These are phyloP conservation scores for Suillus lakei DNA, from an alignment of 768 basidiomycete species.

Conservation along the genomic window DNA sequence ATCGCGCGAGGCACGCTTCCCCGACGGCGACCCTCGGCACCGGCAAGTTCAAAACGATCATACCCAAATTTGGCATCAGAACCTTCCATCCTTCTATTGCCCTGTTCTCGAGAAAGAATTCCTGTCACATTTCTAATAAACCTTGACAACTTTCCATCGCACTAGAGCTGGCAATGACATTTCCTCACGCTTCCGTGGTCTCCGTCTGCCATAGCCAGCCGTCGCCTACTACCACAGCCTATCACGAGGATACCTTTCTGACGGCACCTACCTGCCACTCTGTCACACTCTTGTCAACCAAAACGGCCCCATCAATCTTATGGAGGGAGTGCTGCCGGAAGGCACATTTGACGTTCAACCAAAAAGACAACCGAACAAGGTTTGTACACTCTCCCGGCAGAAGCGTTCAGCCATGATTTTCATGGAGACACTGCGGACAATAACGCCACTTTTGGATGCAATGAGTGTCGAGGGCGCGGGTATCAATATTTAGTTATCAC, in stretches of 20 bases:
- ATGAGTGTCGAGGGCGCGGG: slow-evolving; percentile 5
- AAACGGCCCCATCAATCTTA: slow-evolving; percentile 1
- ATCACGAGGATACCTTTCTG: neutral
- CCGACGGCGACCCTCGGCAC: slow-evolving; percentile 43
- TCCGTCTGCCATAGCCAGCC: neutral
- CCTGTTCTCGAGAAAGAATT: slow-evolving; percentile 22
- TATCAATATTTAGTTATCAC: neutral
- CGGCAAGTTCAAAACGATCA: slow-evolving; percentile 50
- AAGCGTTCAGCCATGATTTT: slow-evolving; percentile 19
- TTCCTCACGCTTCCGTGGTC: slow-evolving; percentile 6
- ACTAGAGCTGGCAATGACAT: slow-evolving; percentile 4
- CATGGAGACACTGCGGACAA: slow-evolving; percentile 23
- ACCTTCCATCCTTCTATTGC: slow-evolving; percentile 41
- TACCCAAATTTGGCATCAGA: slow-evolving; percentile 40
- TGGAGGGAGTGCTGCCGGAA: slow-evolving; percentile 11
- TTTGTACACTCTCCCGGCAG: slow-evolving; percentile 15
- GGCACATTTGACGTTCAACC: slow-evolving; percentile 5
- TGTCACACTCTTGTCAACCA: slow-evolving; percentile 4
- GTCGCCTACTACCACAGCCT: neutral
- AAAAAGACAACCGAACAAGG: slow-evolving; percentile 18
- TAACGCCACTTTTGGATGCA: slow-evolving; percentile 8
- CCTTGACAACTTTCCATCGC: slow-evolving; percentile 12
- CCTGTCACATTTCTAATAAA: slow-evolving; percentile 14
- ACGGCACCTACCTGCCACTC: neutral
- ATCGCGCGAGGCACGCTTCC: slow-evolving; percentile 33